These are phyloP conservation scores for Leishmania tropica DNA, from an alignment of 208 protist species.

Conservation along the genomic window DNA sequence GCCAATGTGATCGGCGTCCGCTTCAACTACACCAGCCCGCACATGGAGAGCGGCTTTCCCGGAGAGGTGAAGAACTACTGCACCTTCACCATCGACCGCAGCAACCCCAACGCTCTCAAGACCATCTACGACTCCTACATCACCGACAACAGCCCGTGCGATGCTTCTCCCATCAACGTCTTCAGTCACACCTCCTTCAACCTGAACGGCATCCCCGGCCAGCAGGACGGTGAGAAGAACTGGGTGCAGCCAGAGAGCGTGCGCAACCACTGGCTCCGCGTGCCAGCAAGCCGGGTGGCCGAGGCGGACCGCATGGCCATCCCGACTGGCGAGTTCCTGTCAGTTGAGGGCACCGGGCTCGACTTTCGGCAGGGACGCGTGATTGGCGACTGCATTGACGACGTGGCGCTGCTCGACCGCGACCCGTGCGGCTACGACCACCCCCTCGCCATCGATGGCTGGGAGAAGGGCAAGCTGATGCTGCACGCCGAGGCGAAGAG, in stretches of 20 bases:
- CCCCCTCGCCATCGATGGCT: slow-evolving; percentile 46
- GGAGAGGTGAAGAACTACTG: slow-evolving; percentile 47
- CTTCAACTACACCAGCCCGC: slow-evolving; percentile 35
- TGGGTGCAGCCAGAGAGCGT: slow-evolving; percentile 35
- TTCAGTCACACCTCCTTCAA: slow-evolving; percentile 73
- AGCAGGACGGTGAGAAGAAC: slow-evolving; percentile 18
- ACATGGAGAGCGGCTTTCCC: slow-evolving; percentile 72
- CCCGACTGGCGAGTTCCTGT: slow-evolving; percentile 47
- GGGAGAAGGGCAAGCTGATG: slow-evolving; percentile 34
- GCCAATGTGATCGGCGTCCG: slow-evolving; percentile 29
- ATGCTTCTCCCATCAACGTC: slow-evolving; percentile 51
- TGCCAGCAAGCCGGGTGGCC: slow-evolving; percentile 38
- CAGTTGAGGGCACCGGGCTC: slow-evolving; percentile 30
- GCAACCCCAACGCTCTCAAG: slow-evolving; percentile 33
- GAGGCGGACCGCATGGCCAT: slow-evolving; percentile 38
- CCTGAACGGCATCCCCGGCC: slow-evolving; percentile 52
- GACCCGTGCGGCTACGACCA: slow-evolving; percentile 67
- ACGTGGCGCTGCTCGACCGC: slow-evolving; percentile 37
- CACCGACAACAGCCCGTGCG: slow-evolving; percentile 37
- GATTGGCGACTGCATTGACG: slow-evolving; percentile 43
- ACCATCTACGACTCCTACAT: slow-evolving; percentile 44
- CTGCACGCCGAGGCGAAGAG: slow-evolving; percentile 55
- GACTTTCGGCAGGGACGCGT: slow-evolving; percentile 43
- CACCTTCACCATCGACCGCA: slow-evolving; percentile 52
- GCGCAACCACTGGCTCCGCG: slow-evolving; percentile 45